A percentile compares a stretch with the other conserved stretches of the same genome.
Evolutionary conservation across 176 grass and related monocot genomes (phyloP).

Genomic region (Cenchrus americanus): DNA sequence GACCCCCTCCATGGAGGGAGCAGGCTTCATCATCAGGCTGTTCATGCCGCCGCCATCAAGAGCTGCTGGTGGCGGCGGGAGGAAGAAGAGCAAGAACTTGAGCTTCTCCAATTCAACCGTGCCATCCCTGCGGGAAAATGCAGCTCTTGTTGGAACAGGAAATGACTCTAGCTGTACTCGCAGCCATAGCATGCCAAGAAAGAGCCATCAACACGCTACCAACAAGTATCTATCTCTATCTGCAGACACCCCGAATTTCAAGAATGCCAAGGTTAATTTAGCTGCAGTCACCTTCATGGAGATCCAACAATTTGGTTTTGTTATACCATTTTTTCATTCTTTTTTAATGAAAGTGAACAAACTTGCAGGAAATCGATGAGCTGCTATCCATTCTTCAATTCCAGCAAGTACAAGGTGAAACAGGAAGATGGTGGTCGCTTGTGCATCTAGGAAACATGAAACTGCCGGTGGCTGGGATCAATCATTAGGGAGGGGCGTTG

Average conservation of each 20-base stretch:
- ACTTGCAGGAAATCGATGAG: conserved; percentile 44
- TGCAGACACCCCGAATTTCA: neutral
- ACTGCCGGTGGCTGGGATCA: neutral
- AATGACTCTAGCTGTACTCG: neutral
- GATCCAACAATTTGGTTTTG: neutral
- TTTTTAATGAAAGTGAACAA: neutral
- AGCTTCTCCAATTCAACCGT: neutral
- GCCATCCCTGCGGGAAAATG: neutral
- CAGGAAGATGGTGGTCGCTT: neutral
- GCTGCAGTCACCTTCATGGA: neutral
- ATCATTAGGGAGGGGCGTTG: neutral
- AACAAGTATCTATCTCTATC: neutral
- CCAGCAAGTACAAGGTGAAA: conserved; percentile 10
- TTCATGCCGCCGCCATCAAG: conserved; percentile 29
- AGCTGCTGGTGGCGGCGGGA: neutral
- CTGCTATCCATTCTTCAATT: conserved; percentile 42
- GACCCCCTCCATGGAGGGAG: conserved; percentile 15
- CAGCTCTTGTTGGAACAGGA: too few relatives aligned
- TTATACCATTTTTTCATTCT: neutral
- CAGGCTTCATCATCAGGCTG: conserved; percentile 43
- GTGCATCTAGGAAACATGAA: neutral
- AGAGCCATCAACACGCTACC: neutral
- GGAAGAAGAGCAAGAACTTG: conserved; percentile 20
- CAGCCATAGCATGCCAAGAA: conserved; percentile 11
- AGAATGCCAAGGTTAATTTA: neutral